Base-by-base conservation (phyloP, 1,284 basidiomycete genomes). In the Phellopilus nigrolimitatus region DNA sequence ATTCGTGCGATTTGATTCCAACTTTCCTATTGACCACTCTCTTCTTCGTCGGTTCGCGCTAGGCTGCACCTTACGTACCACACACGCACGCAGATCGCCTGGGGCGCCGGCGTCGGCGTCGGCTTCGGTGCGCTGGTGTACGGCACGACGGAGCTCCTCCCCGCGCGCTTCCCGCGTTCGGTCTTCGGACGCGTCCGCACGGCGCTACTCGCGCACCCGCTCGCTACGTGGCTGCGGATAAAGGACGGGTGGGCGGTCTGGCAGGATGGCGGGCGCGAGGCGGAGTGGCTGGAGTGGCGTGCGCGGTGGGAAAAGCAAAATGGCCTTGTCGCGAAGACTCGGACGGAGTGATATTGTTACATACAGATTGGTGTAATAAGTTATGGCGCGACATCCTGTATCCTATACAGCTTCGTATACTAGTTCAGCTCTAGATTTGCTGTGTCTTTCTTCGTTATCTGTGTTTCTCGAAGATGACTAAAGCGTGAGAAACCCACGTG, bases 171-270 rank as follows among this genome's bases (percentile, higher is more conserved):
- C 22, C 87, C 88, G 5, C 54, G 61, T 1, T 82, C 84, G 0
- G 33, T 71, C 2, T 66, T 83, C 6, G 83, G 82, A 9, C 62
- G 64, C 40, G 52, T 73, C 1, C 79, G 84, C 41, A 60, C 66
- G 13, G 70, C 69, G 31, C 49, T 85, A 17, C 64, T 92, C 19
- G 62, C 64, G 1, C 82, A 86, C 59, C 78, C 82, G 1, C 43
- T 90, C 21, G 74, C 74, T 3, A 69, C 67, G 0, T 91, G 86
- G 79, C 66, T 89, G 28, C 76, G 82, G 31, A 68, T 93, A 28
- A 73, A 87, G 43, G 90, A 93, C 62, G 85, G 88, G 5, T 93
- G 90, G 89, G 75, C 73, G 3, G 72, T 91, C 1, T 93, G 88
- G 81, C 57, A 64, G 36, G 89, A 82, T 64, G 84, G 82, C 21